Evolutionary conservation across 1,284 basidiomycete species (phyloP), one percentile per base, ranked within the genome.

Genomic region (Ceratobasidium papillatum): DNA sequence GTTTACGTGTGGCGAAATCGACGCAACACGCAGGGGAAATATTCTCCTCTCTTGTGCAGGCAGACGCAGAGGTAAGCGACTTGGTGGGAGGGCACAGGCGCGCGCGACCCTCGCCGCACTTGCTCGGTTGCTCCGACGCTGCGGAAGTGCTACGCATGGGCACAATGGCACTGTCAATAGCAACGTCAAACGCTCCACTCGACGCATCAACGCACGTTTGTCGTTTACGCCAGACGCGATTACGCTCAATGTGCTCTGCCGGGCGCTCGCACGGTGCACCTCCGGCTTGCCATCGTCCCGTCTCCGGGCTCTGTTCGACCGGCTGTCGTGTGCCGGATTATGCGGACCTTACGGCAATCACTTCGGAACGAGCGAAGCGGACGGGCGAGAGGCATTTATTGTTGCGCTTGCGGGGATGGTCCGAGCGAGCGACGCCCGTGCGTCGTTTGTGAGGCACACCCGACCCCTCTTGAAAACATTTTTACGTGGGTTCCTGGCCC

Each of bases 181-280:
- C 5, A 34, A 27, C 3, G 45, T n/a, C 45, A 7, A 47, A 7
- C 9, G n/a, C 32, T 19, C 54, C 59, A 62, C 34, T 12, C 22
- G 30, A 22, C 36, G 38, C 25, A 36, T 11, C 36, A n/a, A 22
- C 36, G 52, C 34, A 69, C 66, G 66, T 58, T 51, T 52, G 52
- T 54, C 52, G 54, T 69, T 69, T 58, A 19, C 5, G n/a, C 66
- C 66, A 14, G 66, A 69, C 52, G 54, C 30, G 22, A 52, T 69
- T 30, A 69, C 66, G 47, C 54, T 69, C 12, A 69, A 69, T 36
- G 43, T 69, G 22, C 11, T 69, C 11, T 27, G 52, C 27, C 36
- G 66, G n/a, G 66, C 66, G 66, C 38, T 69, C 22, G 66, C 54
- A 52, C 66, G 52, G 41, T 69, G 43, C 66, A 56, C 36, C 11